Evolutionary conservation across 805 yeast species (phyloP).

Genomic region (Candida morakotiae): DNA sequence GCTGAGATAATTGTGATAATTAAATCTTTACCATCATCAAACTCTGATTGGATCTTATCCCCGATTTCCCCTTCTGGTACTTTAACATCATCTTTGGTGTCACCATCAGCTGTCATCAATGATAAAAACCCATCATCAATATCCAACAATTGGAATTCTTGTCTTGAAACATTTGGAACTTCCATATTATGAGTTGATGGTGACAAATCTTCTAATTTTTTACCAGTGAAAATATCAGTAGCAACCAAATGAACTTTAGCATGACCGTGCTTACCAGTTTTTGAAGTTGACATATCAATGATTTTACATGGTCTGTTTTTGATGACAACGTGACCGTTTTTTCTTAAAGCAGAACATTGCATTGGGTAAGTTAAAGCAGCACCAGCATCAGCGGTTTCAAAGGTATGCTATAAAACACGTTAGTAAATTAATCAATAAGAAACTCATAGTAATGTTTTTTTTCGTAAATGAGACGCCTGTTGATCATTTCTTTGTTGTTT

Average conservation of each 20-base stretch:
- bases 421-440: slow-evolving; percentile 1
- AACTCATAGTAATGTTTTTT: no score
- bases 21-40: slow-evolving; percentile 97
- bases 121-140: slow-evolving; percentile 97
- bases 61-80: slow-evolving; percentile 98
- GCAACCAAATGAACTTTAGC: slow-evolving; percentile 99
- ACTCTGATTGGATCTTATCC: slow-evolving; percentile 84
- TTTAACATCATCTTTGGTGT: slow-evolving; percentile 98
- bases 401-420: slow-evolving; percentile 61
- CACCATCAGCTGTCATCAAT: slow-evolving; percentile 96
- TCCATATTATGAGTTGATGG: slow-evolving; percentile 99
- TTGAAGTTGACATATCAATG: slow-evolving; percentile 99
- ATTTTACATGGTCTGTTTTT: slow-evolving; percentile 99
- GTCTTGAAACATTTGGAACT: slow-evolving; percentile 95
- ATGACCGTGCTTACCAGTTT: slow-evolving; percentile 99
- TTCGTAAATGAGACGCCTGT: no score
- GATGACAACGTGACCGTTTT: slow-evolving; percentile 98
- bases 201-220: slow-evolving; percentile 99
- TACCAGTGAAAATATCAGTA: slow-evolving; percentile 96
- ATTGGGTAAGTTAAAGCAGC: slow-evolving; percentile 97
- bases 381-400: slow-evolving; percentile 98
- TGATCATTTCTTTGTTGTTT: no score
- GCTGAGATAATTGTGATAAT: slow-evolving; percentile 95
- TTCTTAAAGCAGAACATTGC: slow-evolving; percentile 99
- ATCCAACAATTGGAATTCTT: slow-evolving; percentile 95